These are phyloP conservation scores for Xanthoparmelia taractica DNA, from an alignment of 495 filamentous ascomycete genomes.

Conservation along the genomic window DNA sequence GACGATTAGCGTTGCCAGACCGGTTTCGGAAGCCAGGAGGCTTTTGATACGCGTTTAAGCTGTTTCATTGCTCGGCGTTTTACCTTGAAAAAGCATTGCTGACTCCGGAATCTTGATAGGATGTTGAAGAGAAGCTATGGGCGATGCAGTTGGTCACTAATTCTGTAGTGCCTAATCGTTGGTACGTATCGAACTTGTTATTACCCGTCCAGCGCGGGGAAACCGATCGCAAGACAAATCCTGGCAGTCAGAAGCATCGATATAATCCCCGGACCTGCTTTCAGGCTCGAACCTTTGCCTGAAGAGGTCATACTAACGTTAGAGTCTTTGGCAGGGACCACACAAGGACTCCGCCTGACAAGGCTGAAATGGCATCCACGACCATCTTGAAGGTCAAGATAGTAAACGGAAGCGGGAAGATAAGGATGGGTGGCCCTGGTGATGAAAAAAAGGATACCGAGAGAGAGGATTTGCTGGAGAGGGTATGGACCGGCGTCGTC, in stretches of 20 bases:
- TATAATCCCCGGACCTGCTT: not conserved
- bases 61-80: not conserved
- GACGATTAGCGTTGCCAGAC: not conserved
- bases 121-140: constrained; percentile 65
- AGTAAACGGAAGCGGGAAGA: constrained; percentile 69
- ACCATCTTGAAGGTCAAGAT: constrained; percentile 64
- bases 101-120: constrained; percentile 15
- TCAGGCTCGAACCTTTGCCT: not conserved
- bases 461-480: constrained; percentile 49
- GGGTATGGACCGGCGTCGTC: constrained; percentile 79
- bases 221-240: not conserved
- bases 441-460: constrained; percentile 66
- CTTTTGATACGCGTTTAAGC: not conserved
- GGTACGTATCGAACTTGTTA: constrained; percentile 24
- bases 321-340: constrained; percentile 33
- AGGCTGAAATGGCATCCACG: constrained; percentile 70
- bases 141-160: constrained; percentile 81
- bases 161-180: constrained; percentile 59
- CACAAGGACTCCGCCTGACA: constrained; percentile 63
- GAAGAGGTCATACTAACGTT: not conserved
- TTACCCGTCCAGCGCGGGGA: not conserved
- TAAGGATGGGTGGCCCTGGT: constrained; percentile 56
- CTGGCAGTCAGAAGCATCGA: not conserved
- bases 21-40: not conserved
- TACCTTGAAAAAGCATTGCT: not conserved